Conservation (phyloP, 768 basidiomycete species). For the Leccinellum rugosiceps region DNA sequence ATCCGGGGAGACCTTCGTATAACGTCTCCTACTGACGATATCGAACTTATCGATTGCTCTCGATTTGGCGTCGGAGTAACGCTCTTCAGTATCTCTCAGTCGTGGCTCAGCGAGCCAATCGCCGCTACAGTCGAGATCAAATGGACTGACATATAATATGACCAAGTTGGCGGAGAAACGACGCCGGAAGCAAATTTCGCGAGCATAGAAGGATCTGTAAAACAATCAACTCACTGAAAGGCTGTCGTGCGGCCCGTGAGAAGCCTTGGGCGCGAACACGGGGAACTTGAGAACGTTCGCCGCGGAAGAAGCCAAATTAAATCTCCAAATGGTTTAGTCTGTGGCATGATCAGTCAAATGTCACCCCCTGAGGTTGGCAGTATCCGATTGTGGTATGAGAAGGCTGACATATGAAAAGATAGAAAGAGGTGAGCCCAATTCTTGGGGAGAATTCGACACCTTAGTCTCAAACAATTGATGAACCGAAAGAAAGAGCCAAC, state of each 20-base stretch:
- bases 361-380: neutral
- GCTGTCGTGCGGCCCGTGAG: constrained; percentile 11
- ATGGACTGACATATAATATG: too few relatives aligned
- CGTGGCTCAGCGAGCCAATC: too few relatives aligned
- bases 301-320: constrained; percentile 1
- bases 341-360: constrained; percentile 3
- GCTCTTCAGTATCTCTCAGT: too few relatives aligned
- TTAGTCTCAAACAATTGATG: neutral
- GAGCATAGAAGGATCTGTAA: neutral
- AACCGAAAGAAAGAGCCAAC: neutral
- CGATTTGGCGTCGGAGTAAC: too few relatives aligned
- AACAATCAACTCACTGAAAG: neutral
- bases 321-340: constrained; percentile 18
- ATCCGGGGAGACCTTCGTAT: too few relatives aligned
- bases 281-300: constrained; percentile 7
- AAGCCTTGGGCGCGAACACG: constrained; percentile 4
- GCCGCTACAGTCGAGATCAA: neutral
- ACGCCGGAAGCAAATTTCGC: neutral
- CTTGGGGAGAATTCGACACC: neutral
- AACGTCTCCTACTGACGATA: too few relatives aligned
- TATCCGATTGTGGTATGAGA: neutral
- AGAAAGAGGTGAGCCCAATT: neutral
- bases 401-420: neutral
- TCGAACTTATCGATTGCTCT: too few relatives aligned
- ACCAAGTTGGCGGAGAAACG: neutral